These are phyloP conservation scores for Ensete ventricosum DNA, from an alignment of 176 grass and related monocot genomes.

Conservation along the genomic window DNA sequence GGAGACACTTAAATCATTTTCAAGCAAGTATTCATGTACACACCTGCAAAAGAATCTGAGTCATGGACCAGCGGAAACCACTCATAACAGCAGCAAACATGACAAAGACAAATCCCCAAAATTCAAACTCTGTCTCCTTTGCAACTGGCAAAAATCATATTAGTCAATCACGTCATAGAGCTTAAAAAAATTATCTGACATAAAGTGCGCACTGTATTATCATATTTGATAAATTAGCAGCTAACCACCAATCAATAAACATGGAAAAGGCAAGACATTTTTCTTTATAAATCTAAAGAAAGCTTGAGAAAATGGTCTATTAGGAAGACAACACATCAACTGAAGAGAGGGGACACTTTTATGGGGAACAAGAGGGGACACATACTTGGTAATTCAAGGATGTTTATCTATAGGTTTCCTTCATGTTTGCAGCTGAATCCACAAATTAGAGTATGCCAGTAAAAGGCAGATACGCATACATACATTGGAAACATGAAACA, in stretches of 20 bases:
- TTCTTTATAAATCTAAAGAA: too few species aligned
- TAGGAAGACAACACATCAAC: too few species aligned
- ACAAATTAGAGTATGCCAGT: too few species aligned
- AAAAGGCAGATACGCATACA: too few species aligned
- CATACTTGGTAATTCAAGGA: too few species aligned
- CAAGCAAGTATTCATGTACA: constrained; percentile 1
- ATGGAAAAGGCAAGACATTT: not conserved
- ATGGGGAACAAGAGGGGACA: too few species aligned
- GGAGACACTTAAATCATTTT: not conserved
- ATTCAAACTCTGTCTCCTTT: constrained; percentile 84
- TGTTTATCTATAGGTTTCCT: too few species aligned
- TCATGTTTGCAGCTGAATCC: too few species aligned
- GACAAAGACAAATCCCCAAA: constrained; percentile 96
- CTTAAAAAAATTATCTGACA: constrained; percentile 3
- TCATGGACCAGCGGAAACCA: constrained; percentile 97
- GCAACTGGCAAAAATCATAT: constrained; percentile 45
- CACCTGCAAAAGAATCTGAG: constrained; percentile 93
- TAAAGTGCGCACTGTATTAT: not conserved
- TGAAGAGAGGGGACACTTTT: too few species aligned
- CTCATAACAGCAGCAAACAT: constrained; percentile 97
- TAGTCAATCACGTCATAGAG: constrained; percentile 18
- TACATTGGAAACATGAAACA: too few species aligned
- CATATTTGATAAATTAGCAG: not conserved
- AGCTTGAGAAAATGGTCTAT: too few species aligned
- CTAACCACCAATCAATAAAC: too few species aligned